Conservation (phyloP, 2,329 filamentous ascomycete species). For the Pyrenochaeta sp. region DNA sequence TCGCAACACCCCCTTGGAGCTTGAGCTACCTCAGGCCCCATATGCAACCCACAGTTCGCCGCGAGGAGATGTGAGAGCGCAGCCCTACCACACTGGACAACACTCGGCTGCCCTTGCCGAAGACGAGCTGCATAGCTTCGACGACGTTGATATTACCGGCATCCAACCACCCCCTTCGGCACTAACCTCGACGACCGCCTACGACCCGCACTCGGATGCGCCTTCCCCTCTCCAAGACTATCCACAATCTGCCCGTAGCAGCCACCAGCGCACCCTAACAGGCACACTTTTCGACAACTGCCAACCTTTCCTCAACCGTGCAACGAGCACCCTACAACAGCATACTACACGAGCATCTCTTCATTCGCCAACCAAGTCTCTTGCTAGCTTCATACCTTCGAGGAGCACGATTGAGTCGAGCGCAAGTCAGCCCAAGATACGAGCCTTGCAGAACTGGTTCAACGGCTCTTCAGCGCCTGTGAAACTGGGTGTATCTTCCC, state of each 20-base stretch:
- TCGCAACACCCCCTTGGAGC: slow-evolving; percentile 25
- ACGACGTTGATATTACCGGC: slow-evolving; percentile 45
- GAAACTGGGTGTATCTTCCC: slow-evolving; percentile 51
- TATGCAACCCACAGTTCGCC: slow-evolving; percentile 42
- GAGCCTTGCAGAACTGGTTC: slow-evolving; percentile 60
- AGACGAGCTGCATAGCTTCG: slow-evolving; percentile 34
- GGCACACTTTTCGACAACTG: slow-evolving; percentile 50
- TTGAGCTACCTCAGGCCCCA: slow-evolving; percentile 36
- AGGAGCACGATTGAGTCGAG: slow-evolving; percentile 40
- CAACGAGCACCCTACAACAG: slow-evolving; percentile 47
- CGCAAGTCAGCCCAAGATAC: slow-evolving; percentile 43
- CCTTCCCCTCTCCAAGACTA: slow-evolving; percentile 41
- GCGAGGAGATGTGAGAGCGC: slow-evolving; percentile 28
- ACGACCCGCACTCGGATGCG: slow-evolving; percentile 41
- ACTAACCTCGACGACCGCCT: slow-evolving; percentile 43
- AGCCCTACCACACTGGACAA: slow-evolving; percentile 32
- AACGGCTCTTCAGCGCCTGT: slow-evolving; percentile 61
- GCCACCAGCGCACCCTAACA: slow-evolving; percentile 47
- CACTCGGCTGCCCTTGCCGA: slow-evolving; percentile 29
- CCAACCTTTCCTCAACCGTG: slow-evolving; percentile 44
- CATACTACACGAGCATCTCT: slow-evolving; percentile 49
- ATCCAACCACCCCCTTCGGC: slow-evolving; percentile 45
- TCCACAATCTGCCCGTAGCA: slow-evolving; percentile 24
- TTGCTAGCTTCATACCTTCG: slow-evolving; percentile 51
- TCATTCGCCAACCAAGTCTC: slow-evolving; percentile 46